Percentiles rank a stretch among this genome's conserved stretches.
Conservation (phyloP, 345 rosid genomes). For the Salix brachista region DNA sequence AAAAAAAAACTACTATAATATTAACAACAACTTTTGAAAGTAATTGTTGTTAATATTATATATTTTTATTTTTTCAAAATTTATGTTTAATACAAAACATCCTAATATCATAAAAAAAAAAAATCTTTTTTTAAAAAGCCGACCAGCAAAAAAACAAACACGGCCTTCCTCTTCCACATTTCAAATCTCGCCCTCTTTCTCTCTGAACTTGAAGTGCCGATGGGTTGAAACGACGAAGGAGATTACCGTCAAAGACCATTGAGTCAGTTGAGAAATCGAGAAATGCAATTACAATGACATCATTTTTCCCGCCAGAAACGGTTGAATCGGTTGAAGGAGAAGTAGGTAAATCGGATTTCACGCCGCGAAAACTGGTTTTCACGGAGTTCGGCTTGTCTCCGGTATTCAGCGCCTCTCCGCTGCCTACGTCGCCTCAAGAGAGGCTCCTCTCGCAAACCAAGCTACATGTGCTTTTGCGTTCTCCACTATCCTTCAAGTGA, state of each 20-base stretch:
- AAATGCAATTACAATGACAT: background rate
- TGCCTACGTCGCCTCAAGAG: slow-evolving; percentile 5
- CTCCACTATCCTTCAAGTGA: slow-evolving; percentile 15
- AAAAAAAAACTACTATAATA: no score
- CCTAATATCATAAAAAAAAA: no score
- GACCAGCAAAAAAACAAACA: no score
- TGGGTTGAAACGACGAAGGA: slow-evolving; percentile 13
- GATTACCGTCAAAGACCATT: slow-evolving; percentile 10
- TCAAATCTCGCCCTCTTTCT: background rate
- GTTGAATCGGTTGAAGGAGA: slow-evolving; percentile 9
- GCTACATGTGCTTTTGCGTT: slow-evolving; percentile 13
- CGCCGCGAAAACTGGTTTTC: slow-evolving; percentile 34
- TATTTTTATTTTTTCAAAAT: no score
- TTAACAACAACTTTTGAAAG: no score
- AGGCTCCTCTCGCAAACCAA: background rate
- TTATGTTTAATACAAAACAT: no score
- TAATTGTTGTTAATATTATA: no score
- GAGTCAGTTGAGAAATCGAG: slow-evolving; percentile 7
- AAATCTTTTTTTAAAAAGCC: no score
- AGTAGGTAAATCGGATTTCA: slow-evolving; percentile 10
- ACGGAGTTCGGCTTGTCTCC: slow-evolving; percentile 39
- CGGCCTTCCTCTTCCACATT: no score
- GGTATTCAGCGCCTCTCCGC: slow-evolving; percentile 4
- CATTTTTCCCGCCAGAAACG: slow-evolving; percentile 16
- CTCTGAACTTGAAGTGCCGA: background rate